A percentile compares a stretch with the other conserved stretches of the same genome.
Conservation (phyloP, 768 basidiomycete species). For the Leucocoprinus birnbaumii region DNA sequence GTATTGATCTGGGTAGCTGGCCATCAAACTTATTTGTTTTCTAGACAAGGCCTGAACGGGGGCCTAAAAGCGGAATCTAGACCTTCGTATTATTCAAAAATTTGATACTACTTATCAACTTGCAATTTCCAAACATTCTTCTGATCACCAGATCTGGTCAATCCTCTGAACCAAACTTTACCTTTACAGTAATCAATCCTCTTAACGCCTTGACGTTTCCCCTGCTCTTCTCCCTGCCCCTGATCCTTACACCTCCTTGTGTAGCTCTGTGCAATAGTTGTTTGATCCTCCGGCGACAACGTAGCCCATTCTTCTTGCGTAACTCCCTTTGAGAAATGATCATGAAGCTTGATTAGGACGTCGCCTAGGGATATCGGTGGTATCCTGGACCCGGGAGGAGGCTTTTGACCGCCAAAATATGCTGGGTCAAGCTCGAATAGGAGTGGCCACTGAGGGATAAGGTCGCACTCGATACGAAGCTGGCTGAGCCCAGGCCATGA, state of each 20-base stretch:
- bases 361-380: not conserved
- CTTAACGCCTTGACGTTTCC: not conserved
- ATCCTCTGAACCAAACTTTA: not conserved
- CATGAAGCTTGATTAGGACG: not conserved
- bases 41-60: no score
- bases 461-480: not conserved
- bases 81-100: no score
- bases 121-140: not conserved
- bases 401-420: not conserved
- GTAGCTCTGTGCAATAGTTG: not conserved
- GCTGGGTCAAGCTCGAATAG: not conserved
- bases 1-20: no score
- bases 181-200: not conserved
- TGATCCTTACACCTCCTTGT: not conserved
- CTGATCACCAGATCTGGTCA: not conserved
- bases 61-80: no score
- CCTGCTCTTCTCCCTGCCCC: not conserved
- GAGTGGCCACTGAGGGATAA: not conserved
- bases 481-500: not conserved
- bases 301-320: not conserved
- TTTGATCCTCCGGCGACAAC: not conserved
- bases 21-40: no score
- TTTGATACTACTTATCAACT: not conserved
- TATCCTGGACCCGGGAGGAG: not conserved
- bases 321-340: not conserved